Evolutionary conservation across 495 filamentous ascomycete genomes (phyloP).

Genomic region (Alectoria sarmentosa): DNA sequence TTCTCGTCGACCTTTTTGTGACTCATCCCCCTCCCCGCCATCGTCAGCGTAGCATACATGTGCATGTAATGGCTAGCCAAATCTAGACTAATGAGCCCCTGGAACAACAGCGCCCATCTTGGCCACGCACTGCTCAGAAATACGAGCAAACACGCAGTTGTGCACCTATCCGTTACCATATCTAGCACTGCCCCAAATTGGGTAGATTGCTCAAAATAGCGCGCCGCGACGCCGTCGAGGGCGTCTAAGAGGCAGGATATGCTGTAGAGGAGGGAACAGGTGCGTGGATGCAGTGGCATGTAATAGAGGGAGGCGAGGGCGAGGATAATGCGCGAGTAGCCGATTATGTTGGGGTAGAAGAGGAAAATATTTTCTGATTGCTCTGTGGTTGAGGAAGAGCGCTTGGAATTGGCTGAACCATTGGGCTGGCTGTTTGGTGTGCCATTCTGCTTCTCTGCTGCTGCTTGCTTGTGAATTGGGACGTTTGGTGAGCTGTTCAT

Average conservation of each 20-base stretch:
- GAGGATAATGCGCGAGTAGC: conserved; percentile 82
- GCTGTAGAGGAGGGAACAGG: conserved; percentile 84
- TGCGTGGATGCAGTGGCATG: conserved; percentile 95
- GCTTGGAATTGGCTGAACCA: conserved; percentile 12
- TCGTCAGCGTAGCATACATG: conserved; percentile 86
- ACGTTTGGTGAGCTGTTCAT: conserved; percentile 19
- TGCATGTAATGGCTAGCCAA: conserved; percentile 96
- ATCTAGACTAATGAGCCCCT: conserved; percentile 83
- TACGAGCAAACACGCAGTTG: conserved; percentile 85
- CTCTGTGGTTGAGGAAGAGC: conserved; percentile 22
- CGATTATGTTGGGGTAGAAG: conserved; percentile 92
- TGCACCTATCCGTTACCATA: conserved; percentile 96
- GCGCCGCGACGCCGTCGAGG: conserved; percentile 85
- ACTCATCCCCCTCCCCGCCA: conserved; percentile 60
- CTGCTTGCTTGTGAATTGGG: conserved; percentile 18
- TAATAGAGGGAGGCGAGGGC: conserved; percentile 92
- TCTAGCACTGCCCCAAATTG: conserved; percentile 93
- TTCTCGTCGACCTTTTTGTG: conserved; percentile 87
- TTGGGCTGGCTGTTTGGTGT: conserved; percentile 18
- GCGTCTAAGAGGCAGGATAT: conserved; percentile 92
- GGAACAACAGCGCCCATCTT: conserved; percentile 86
- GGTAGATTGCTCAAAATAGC: conserved; percentile 81
- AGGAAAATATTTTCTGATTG: conserved; percentile 82
- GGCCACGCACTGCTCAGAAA: conserved; percentile 91
- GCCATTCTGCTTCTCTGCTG: conserved; percentile 13